These are phyloP conservation scores for Aspergillus ochraceus DNA, from an alignment of 2,329 filamentous ascomycete species.

Conservation along the genomic window DNA sequence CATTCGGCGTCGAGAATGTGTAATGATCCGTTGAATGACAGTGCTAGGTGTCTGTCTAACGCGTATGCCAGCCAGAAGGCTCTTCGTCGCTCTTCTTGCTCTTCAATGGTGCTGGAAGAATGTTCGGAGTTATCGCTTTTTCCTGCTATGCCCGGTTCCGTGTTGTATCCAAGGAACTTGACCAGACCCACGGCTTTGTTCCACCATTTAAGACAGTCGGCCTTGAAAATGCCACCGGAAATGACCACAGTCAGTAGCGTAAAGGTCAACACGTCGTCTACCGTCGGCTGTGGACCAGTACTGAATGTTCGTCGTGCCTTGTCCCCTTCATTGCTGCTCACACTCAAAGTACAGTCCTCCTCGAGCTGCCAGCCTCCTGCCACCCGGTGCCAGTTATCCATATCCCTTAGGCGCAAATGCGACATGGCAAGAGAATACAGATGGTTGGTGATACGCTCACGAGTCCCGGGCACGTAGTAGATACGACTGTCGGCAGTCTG, in stretches of 20 bases:
- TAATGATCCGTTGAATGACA: slow-evolving; percentile 50
- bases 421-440: slow-evolving; percentile 36
- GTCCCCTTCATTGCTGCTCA: neutral
- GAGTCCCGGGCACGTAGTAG: slow-evolving; percentile 43
- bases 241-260: slow-evolving; percentile 49
- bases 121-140: neutral
- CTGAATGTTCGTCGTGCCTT: neutral
- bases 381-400: slow-evolving; percentile 18
- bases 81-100: slow-evolving; percentile 45
- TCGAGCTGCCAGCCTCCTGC: neutral
- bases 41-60: slow-evolving; percentile 49
- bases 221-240: slow-evolving; percentile 52
- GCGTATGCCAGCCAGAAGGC: slow-evolving; percentile 53
- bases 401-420: slow-evolving; percentile 27
- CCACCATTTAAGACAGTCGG: slow-evolving; percentile 52
- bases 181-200: slow-evolving; percentile 45
- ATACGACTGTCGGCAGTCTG: slow-evolving; percentile 50
- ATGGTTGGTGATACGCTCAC: slow-evolving; percentile 35
- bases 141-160: slow-evolving; percentile 1
- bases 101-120: neutral
- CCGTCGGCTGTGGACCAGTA: neutral
- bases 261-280: slow-evolving; percentile 49
- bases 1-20: slow-evolving; percentile 50
- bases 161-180: slow-evolving; percentile 7
- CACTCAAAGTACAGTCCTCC: neutral